A percentile compares a stretch with the other conserved stretches of the same genome.
These are phyloP conservation scores for Lichtheimia hyalospora DNA, from an alignment of 371 early-diverging fungal species.

Conservation along the genomic window DNA sequence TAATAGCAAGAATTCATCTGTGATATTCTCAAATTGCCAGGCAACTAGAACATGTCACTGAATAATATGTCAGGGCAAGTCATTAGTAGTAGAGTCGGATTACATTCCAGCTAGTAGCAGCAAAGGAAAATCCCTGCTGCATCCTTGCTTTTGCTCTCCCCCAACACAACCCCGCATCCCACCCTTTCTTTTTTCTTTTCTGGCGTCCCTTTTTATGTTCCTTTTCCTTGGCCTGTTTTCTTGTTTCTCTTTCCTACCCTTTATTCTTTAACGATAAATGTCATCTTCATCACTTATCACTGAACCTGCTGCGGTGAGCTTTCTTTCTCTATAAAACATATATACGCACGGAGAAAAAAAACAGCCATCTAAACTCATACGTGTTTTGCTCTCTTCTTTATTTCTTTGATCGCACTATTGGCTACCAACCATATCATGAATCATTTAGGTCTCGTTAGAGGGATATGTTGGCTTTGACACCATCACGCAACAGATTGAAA, in stretches of 20 bases:
- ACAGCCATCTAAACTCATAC: background rate
- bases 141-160: slow-evolving; percentile 8
- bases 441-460: slow-evolving; percentile 41
- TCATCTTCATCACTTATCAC: slow-evolving; percentile 18
- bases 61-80: too few species aligned
- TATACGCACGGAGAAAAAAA: background rate
- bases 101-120: too few species aligned
- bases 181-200: slow-evolving; percentile 7
- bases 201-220: slow-evolving; percentile 5
- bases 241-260: slow-evolving; percentile 9
- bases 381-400: background rate
- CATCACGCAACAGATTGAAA: slow-evolving; percentile 91
- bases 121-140: slow-evolving; percentile 5
- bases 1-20: too few species aligned
- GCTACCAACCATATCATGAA: too few species aligned
- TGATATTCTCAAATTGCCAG: too few species aligned
- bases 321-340: too few species aligned
- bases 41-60: too few species aligned
- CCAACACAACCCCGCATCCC: background rate
- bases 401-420: too few species aligned
- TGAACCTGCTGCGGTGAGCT: slow-evolving; percentile 21
- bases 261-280: slow-evolving; percentile 5
- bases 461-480: slow-evolving; percentile 96
- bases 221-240: slow-evolving; percentile 10
- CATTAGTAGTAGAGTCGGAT: too few species aligned